Evolutionary conservation across 768 basidiomycete genomes (phyloP).

Genomic region (Leucosporidium creatinivorum): DNA sequence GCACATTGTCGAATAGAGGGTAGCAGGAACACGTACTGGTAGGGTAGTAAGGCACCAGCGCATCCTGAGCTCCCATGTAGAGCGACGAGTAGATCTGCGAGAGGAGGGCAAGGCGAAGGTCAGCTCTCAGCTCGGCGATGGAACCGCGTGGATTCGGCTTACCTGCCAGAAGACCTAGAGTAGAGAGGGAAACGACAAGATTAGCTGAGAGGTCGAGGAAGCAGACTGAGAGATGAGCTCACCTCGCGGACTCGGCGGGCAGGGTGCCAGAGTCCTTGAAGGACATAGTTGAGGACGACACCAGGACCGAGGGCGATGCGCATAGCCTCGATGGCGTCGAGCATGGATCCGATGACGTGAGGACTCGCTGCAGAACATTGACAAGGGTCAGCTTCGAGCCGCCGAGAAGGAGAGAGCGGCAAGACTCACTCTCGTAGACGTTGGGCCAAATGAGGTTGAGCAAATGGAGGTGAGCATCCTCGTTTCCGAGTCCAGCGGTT

Average conservation of each 20-base stretch:
- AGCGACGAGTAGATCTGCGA: slow-evolving; percentile 75
- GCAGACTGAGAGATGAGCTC: too few relatives aligned
- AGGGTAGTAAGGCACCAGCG: slow-evolving; percentile 91
- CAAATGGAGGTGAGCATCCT: slow-evolving; percentile 94
- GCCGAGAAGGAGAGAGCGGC: background rate
- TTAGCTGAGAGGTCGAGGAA: background rate
- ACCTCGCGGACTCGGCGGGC: slow-evolving; percentile 95
- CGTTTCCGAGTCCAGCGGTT: slow-evolving; percentile 91
- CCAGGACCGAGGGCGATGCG: slow-evolving; percentile 91
- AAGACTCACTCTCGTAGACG: slow-evolving; percentile 63
- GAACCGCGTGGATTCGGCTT: background rate
- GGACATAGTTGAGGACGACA: slow-evolving; percentile 77
- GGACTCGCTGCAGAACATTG: slow-evolving; percentile 54
- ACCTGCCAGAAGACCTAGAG: slow-evolving; percentile 25
- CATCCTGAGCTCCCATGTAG: slow-evolving; percentile 82
- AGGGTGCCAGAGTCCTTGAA: slow-evolving; percentile 95
- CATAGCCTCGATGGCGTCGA: slow-evolving; percentile 98
- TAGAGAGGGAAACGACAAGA: background rate
- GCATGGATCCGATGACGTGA: slow-evolving; percentile 94
- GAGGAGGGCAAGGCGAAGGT: too few relatives aligned
- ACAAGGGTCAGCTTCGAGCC: background rate
- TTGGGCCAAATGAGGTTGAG: slow-evolving; percentile 99
- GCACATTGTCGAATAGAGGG: too few relatives aligned
- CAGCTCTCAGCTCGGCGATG: background rate
- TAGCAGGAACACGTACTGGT: background rate